Percentiles rank a stretch among this genome's conserved stretches.
These are phyloP conservation scores for Penicillium robsamsonii DNA, from an alignment of 495 filamentous ascomycete genomes.

Conservation along the genomic window DNA sequence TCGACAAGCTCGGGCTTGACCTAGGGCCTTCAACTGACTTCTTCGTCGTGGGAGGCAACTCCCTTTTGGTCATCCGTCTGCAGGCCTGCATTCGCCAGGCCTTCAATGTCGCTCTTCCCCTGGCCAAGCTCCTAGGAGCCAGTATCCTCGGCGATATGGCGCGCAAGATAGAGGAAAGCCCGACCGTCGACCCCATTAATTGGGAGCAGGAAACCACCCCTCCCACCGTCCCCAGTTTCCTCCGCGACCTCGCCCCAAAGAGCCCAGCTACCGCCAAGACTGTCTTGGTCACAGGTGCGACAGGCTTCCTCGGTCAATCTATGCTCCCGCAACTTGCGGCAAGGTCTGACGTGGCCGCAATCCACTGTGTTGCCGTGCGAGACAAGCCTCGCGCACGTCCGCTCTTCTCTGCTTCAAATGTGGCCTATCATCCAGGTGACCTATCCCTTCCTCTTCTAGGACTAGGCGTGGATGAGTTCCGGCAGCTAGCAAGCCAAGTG, in stretches of 20 bases:
- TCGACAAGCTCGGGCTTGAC: constrained; percentile 10
- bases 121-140: constrained; percentile 25
- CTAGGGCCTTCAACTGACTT: constrained; percentile 27
- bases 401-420: no score
- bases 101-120: constrained; percentile 17
- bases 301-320: constrained; percentile 19
- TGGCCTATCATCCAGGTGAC: constrained; percentile 30
- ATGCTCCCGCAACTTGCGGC: constrained; percentile 3
- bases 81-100: constrained; percentile 17
- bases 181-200: constrained; percentile 18
- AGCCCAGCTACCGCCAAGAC: background rate
- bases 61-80: constrained; percentile 28
- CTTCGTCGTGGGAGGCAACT: constrained; percentile 36
- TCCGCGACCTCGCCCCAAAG: background rate
- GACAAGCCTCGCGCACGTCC: background rate
- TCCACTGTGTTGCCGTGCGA: constrained; percentile 15
- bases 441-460: constrained; percentile 31
- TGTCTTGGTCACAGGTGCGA: constrained; percentile 19
- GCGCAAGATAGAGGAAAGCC: constrained; percentile 14
- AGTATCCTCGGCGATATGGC: constrained; percentile 30
- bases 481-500: constrained; percentile 19
- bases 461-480: constrained; percentile 22
- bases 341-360: background rate
- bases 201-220: constrained; percentile 31
- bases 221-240: constrained; percentile 1